Conservation (phyloP, 768 basidiomycete species). For the Phlebiopsis gigantea region DNA sequence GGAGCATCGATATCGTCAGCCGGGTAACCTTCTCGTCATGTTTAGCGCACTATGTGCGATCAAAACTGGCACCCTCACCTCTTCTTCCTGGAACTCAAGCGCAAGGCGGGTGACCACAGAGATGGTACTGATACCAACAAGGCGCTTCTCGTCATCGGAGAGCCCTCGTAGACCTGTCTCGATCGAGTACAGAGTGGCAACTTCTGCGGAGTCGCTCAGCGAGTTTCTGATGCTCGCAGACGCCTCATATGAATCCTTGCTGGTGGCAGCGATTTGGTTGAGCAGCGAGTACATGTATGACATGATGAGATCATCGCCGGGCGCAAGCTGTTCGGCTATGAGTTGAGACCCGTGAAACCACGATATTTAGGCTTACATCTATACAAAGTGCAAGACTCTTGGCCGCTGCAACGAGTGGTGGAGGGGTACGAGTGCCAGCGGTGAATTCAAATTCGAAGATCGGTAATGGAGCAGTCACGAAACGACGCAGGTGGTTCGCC, state of each 20-base stretch:
- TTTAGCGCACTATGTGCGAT: background rate
- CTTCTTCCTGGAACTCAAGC: constrained; percentile 80
- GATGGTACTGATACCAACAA: constrained; percentile 87
- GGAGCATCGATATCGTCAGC: constrained; percentile 86
- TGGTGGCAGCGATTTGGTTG: constrained; percentile 84
- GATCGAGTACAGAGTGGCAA: constrained; percentile 47
- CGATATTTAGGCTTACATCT: constrained; percentile 41
- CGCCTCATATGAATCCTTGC: constrained; percentile 65
- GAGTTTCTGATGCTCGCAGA: constrained; percentile 22
- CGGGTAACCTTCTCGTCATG: constrained; percentile 57
- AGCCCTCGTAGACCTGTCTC: constrained; percentile 62
- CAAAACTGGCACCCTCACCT: constrained; percentile 40
- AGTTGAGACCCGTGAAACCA: background rate
- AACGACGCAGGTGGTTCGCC: constrained; percentile 76
- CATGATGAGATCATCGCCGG: constrained; percentile 85
- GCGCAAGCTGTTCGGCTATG: constrained; percentile 52
- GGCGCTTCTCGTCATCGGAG: constrained; percentile 78
- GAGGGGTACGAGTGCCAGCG: constrained; percentile 66
- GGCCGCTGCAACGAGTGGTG: constrained; percentile 79
- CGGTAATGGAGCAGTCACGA: constrained; percentile 81
- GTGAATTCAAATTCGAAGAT: constrained; percentile 86
- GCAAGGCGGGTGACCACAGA: constrained; percentile 86
- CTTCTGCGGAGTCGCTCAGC: constrained; percentile 32
- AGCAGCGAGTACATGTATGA: constrained; percentile 96
- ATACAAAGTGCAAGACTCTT: constrained; percentile 90